A percentile compares a stretch with the other conserved stretches of the same genome.
Conservation (phyloP, 192 early-diverging fungal species). For the Coemansia sp. region DNA sequence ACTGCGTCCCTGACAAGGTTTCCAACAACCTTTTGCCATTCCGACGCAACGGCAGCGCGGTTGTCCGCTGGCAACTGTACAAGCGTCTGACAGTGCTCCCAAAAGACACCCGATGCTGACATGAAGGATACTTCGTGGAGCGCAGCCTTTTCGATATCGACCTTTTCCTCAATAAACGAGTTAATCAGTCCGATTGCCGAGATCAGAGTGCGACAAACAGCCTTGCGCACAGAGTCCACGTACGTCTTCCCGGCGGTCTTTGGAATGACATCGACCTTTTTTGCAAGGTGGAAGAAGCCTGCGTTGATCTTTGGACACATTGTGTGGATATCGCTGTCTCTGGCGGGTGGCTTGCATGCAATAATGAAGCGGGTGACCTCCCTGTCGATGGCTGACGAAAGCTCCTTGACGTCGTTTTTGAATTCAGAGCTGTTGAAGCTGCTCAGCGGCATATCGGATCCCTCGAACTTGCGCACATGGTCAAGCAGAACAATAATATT, state of each 20-base stretch:
- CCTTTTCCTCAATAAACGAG: slow-evolving; percentile 41
- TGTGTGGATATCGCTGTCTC: slow-evolving; percentile 27
- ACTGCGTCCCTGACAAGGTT: slow-evolving; percentile 39
- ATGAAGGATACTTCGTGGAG: slow-evolving; percentile 34
- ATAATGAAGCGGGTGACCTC: slow-evolving; percentile 48
- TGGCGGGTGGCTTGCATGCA: slow-evolving; percentile 49
- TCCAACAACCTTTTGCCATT: slow-evolving; percentile 23
- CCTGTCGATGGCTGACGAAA: slow-evolving; percentile 43
- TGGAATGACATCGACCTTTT: slow-evolving; percentile 30
- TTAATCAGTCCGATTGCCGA: slow-evolving; percentile 34
- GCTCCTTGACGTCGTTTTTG: slow-evolving; percentile 21
- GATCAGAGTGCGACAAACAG: slow-evolving; percentile 28
- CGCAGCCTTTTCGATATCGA: slow-evolving; percentile 23
- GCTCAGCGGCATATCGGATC: slow-evolving; percentile 11
- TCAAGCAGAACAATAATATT: slow-evolving; percentile 30
- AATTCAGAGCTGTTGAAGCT: slow-evolving; percentile 31
- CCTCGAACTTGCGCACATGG: slow-evolving; percentile 34
- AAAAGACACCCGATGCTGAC: slow-evolving; percentile 40
- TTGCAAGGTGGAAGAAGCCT: slow-evolving; percentile 46
- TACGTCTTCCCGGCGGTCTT: slow-evolving; percentile 39
- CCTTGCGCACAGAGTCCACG: slow-evolving; percentile 32
- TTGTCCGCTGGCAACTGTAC: slow-evolving; percentile 46
- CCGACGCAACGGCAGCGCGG: slow-evolving; percentile 19
- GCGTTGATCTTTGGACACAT: slow-evolving; percentile 52
- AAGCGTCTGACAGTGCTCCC: slow-evolving; percentile 50